Base-by-base conservation (phyloP, 495 filamentous ascomycete genomes). In the Podospora tetraspora region DNA sequence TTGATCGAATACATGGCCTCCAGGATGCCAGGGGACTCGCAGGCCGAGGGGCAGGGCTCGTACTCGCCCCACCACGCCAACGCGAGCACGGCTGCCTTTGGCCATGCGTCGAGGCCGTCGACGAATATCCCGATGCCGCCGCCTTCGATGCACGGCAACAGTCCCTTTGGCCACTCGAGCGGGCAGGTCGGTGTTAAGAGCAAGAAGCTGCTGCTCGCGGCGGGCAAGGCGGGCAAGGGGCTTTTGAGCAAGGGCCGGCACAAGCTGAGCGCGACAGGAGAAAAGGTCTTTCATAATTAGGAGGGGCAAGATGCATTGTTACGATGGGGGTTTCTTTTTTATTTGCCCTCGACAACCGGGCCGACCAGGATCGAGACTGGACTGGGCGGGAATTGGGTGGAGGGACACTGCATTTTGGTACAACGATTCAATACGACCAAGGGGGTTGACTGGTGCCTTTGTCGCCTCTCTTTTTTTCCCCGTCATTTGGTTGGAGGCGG, bases 181-280 rank as follows among this genome's bases (percentile, higher is more conserved):
- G 74, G 72, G 16, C 86, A 88, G 73, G 80, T 92, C 63, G 89
- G 91, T 61, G 83, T 86, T 22, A 91, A 91, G 79, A 89, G 93
- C 71, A 97, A 96, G 75, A 92, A 95, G 64, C 78, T 97, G 4
- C 81, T 97, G 67, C 91, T 94, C 70, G 88, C 87, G 3, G 93
- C 93, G 52, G 91, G 91, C 29, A 90, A 90, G 72, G 90, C 91
- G 24, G 92, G 93, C 13, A 96, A 95, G 79, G 93, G 92, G 32
- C 76, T 97, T 63, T 89, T 97, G 76, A 90, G 88, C 67, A 95
- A 94, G 75, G 92, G 93, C 52, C 91, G 89, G 78, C 95, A 85
- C 78, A 93, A 91, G 76, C 86, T 95, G 74, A 86, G 87, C 66
- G 83, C 74, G 57, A 83, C 83, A 56, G 89, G 89, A 71, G 91